Conservation (phyloP, 2,329 filamentous ascomycete genomes). For the Pyricularia grisea region DNA sequence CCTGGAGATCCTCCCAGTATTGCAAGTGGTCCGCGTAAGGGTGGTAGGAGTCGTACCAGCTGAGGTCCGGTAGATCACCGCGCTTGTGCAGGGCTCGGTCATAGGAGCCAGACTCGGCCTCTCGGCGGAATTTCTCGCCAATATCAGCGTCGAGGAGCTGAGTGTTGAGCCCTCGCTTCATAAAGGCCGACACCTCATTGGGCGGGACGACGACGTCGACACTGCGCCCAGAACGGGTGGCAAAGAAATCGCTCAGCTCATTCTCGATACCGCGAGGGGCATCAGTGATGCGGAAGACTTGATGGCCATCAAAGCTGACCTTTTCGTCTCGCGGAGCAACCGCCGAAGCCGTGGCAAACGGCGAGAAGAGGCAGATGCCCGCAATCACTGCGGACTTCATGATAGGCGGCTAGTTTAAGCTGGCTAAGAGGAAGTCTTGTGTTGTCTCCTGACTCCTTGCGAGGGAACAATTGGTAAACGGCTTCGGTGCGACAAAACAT, state of each 20-base stretch:
- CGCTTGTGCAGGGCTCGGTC: constrained; percentile 4
- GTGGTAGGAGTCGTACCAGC: constrained; percentile 39
- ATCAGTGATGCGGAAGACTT: constrained; percentile 3
- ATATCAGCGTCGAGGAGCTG: constrained; percentile 14
- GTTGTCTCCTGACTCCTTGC: neutral
- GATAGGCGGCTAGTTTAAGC: neutral
- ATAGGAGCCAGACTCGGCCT: constrained; percentile 15
- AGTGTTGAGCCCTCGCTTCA: constrained; percentile 4
- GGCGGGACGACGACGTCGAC: constrained; percentile 4
- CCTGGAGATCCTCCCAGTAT: constrained; percentile 30
- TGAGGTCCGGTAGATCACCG: constrained; percentile 17
- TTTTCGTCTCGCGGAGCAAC: neutral
- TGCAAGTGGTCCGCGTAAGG: constrained; percentile 32
- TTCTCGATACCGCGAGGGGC: neutral
- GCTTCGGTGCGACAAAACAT: neutral
- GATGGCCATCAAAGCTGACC: constrained; percentile 2
- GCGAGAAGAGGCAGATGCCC: neutral
- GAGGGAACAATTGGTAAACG: neutral
- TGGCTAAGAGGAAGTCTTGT: neutral
- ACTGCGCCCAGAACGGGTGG: neutral
- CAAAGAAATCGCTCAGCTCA: neutral
- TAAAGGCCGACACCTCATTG: neutral
- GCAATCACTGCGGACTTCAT: neutral
- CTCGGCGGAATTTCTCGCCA: constrained; percentile 15
- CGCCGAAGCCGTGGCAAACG: neutral